These are phyloP conservation scores for Medicago arabica DNA, from an alignment of 306 rosid genomes.

Conservation along the genomic window DNA sequence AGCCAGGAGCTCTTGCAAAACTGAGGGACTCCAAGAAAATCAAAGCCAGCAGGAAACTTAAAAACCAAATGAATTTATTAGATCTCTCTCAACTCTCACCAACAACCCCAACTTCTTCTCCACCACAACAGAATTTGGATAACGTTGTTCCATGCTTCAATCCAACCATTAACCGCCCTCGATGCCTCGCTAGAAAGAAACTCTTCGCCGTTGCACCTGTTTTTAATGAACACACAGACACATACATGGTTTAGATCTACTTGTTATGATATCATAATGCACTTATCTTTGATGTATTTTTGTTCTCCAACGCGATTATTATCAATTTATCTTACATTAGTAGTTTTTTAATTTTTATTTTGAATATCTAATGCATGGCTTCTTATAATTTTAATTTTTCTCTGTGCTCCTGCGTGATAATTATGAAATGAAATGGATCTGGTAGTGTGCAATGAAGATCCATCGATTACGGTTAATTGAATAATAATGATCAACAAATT, in stretches of 20 bases:
- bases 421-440: too few relatives aligned
- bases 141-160: conserved; percentile 40
- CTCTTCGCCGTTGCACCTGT: conserved; percentile 42
- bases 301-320: not conserved
- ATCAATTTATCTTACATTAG: too few relatives aligned
- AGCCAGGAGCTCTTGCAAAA: conserved; percentile 16
- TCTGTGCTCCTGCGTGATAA: too few relatives aligned
- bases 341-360: too few relatives aligned
- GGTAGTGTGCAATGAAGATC: too few relatives aligned
- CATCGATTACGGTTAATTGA: too few relatives aligned
- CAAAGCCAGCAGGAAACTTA: not conserved
- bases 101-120: not conserved
- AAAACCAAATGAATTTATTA: not conserved
- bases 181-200: conserved; percentile 43
- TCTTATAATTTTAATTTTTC: too few relatives aligned
- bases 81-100: conserved; percentile 3
- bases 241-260: not conserved
- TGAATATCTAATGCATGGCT: too few relatives aligned
- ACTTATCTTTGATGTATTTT: not conserved
- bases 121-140: not conserved
- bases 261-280: not conserved
- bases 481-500: too few relatives aligned
- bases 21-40: not conserved
- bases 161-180: conserved; percentile 25
- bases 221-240: conserved; percentile 1